A percentile compares a stretch with the other conserved stretches of the same genome.
Evolutionary conservation across 306 rosid genomes (phyloP).

Genomic region (Quercus gilva): DNA sequence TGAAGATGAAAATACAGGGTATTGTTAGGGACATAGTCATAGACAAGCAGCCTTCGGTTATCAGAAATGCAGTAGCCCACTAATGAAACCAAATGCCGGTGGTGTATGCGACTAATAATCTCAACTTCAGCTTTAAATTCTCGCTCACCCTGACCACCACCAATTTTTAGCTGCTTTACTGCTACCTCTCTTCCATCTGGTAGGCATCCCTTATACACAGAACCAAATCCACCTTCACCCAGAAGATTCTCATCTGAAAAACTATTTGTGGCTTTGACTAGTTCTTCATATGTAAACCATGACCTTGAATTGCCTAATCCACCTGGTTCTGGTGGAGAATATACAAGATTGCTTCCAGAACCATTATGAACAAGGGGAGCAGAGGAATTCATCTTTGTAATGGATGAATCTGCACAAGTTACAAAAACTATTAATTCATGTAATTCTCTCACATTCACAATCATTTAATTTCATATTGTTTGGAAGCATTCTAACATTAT

Average conservation of each 20-base stretch:
- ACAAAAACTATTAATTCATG: conserved; percentile 23
- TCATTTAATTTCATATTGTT: background rate
- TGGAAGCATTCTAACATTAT: background rate
- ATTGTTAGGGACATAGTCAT: conserved; percentile 79
- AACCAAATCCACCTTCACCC: conserved; percentile 97
- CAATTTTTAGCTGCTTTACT: conserved; percentile 79
- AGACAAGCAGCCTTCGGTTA: conserved; percentile 77
- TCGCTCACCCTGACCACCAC: conserved; percentile 88
- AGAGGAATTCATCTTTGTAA: conserved; percentile 65
- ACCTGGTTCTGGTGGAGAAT: conserved; percentile 56
- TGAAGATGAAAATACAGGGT: conserved; percentile 83
- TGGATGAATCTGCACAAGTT: conserved; percentile 62
- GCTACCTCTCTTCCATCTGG: conserved; percentile 92
- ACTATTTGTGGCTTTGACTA: conserved; percentile 66
- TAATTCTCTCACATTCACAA: conserved; percentile 6
- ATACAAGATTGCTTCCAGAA: conserved; percentile 48
- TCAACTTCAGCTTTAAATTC: conserved; percentile 93
- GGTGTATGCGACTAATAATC: conserved; percentile 86
- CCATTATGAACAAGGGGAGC: conserved; percentile 60
- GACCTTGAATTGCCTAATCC: conserved; percentile 78
- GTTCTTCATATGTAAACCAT: conserved; percentile 82
- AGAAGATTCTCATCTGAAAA: conserved; percentile 71
- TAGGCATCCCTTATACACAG: conserved; percentile 74
- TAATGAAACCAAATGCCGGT: conserved; percentile 90
- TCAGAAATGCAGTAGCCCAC: conserved; percentile 86